Conservation (phyloP, 805 yeast genomes). For the Teunomyces stri region DNA sequence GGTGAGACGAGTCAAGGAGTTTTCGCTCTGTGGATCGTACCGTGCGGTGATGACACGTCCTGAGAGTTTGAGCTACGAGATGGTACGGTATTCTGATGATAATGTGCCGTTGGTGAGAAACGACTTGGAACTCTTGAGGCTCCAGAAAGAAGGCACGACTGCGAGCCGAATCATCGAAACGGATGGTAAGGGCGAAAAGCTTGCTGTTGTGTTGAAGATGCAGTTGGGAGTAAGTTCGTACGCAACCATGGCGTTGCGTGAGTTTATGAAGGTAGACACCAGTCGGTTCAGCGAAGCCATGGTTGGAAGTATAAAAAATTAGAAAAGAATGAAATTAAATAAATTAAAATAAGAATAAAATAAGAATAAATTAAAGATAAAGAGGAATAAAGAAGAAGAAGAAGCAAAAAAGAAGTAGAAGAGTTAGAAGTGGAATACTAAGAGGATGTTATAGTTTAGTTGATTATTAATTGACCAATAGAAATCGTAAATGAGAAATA, state of each 20-base stretch:
- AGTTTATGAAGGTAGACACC: constrained; percentile 78
- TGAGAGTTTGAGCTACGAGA: constrained; percentile 54
- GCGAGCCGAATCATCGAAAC: constrained; percentile 21
- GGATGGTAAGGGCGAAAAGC: constrained; percentile 35
- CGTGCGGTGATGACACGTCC: constrained; percentile 72
- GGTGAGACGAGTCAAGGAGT: constrained; percentile 83
- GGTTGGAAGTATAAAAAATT: constrained; percentile 1
- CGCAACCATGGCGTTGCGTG: constrained; percentile 97
- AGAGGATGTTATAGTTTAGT: too few species aligned
- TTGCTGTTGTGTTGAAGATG: constrained; percentile 74
- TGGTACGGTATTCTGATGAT: constrained; percentile 60
- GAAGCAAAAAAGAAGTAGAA: too few species aligned
- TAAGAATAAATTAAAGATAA: neutral
- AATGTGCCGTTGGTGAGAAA: constrained; percentile 74
- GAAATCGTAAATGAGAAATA: too few species aligned
- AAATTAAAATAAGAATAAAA: too few species aligned
- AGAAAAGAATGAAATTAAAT: neutral
- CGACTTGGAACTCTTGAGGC: constrained; percentile 53
- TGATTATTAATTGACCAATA: too few species aligned
- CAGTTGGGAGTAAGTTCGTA: constrained; percentile 83
- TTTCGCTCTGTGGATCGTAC: constrained; percentile 89
- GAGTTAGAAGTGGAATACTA: too few species aligned
- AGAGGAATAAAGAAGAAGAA: too few species aligned
- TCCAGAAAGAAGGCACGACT: constrained; percentile 20
- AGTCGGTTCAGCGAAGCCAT: constrained; percentile 30